Percentiles rank a stretch among this genome's conserved stretches.
Evolutionary conservation across 106 monocot species (phyloP).

Genomic region (Vanilla planifolia): DNA sequence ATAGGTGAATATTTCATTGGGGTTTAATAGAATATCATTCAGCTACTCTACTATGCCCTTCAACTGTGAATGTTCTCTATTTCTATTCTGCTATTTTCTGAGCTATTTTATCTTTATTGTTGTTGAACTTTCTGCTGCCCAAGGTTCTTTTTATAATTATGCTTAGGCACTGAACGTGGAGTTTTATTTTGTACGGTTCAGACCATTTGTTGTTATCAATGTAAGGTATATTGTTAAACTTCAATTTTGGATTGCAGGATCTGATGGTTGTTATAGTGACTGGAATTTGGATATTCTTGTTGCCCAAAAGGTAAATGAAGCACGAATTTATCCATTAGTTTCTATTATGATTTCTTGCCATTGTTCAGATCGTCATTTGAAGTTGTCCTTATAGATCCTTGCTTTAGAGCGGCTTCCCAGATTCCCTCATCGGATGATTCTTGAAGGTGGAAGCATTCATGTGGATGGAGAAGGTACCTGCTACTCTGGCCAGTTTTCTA

Average conservation of each 20-base stretch:
- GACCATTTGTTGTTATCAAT: too few relatives aligned
- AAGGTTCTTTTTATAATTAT: too few relatives aligned
- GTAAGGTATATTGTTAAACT: neutral
- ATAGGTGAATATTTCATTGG: too few relatives aligned
- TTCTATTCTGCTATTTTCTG: too few relatives aligned
- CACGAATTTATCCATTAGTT: neutral
- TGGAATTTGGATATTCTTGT: slow-evolving; percentile 84
- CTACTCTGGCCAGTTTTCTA: neutral
- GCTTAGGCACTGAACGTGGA: too few relatives aligned
- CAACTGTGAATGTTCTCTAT: too few relatives aligned
- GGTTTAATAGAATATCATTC: too few relatives aligned
- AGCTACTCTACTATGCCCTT: too few relatives aligned
- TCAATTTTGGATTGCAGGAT: slow-evolving; percentile 33
- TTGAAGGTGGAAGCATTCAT: slow-evolving; percentile 98
- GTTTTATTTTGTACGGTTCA: too few relatives aligned
- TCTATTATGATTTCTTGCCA: neutral
- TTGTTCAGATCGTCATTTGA: neutral
- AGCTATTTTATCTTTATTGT: too few relatives aligned
- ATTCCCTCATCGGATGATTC: slow-evolving; percentile 77
- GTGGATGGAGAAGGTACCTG: slow-evolving; percentile 90
- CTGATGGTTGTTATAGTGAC: slow-evolving; percentile 82
- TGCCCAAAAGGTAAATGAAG: slow-evolving; percentile 56
- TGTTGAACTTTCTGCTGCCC: too few relatives aligned
- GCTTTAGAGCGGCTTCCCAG: slow-evolving; percentile 62
- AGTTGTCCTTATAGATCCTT: slow-evolving; percentile 51